Conservation (phyloP, 2,329 filamentous ascomycete genomes). For the Ceratocystis diversiconidia region DNA sequence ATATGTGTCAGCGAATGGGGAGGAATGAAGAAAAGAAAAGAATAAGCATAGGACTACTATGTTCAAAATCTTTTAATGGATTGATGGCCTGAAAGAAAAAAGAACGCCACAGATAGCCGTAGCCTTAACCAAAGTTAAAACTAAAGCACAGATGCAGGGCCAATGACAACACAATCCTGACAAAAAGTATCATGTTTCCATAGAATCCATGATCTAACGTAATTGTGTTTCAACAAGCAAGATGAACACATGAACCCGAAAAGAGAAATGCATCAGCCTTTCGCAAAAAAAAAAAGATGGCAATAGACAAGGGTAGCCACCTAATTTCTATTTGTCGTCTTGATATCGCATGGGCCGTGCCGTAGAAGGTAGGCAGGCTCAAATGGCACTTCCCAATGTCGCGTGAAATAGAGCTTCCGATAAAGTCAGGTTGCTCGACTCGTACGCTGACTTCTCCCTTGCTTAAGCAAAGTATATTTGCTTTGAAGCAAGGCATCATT, state of each 20-base stretch:
- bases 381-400: background rate
- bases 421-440: background rate
- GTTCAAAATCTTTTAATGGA: background rate
- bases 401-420: background rate
- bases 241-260: background rate
- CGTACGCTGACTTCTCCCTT: background rate
- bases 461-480: background rate
- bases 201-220: background rate
- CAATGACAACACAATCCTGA: background rate
- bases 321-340: background rate
- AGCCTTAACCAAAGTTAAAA: background rate
- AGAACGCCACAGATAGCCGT: background rate
- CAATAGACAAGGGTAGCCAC: background rate
- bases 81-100: background rate
- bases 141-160: background rate
- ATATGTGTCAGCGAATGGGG: constrained; percentile 27
- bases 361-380: background rate
- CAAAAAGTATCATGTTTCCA: background rate
- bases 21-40: background rate
- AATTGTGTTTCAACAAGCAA: background rate
- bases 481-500: background rate
- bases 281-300: background rate
- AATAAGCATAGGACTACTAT: background rate
- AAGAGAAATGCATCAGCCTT: background rate
- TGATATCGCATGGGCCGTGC: background rate